Evolutionary conservation across 352 stramenopile genomes (phyloP).

Genomic region (Phytophthora pini): DNA sequence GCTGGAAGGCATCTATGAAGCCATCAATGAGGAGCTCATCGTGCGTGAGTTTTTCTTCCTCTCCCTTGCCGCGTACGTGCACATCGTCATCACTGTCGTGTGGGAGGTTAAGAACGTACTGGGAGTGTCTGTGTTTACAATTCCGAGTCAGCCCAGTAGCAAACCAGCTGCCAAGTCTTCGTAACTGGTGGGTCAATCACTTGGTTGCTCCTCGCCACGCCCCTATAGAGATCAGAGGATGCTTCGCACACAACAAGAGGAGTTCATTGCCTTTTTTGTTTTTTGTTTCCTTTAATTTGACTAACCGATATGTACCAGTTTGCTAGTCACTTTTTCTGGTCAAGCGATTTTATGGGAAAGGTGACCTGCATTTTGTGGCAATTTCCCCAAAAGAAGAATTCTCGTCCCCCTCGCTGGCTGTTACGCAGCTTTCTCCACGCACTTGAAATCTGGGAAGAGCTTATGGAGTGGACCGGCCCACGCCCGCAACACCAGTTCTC

Average conservation of each 20-base stretch:
- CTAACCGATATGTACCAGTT: neutral
- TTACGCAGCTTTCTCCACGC: slow-evolving; percentile 4
- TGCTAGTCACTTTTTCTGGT: slow-evolving; percentile 17
- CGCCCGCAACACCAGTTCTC: slow-evolving; percentile 7
- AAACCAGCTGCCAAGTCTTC: slow-evolving; percentile 37
- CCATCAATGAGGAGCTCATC: slow-evolving; percentile 83
- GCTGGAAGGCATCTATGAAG: slow-evolving; percentile 83
- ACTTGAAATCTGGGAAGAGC: slow-evolving; percentile 35
- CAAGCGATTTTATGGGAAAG: slow-evolving; percentile 24
- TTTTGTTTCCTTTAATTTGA: slow-evolving; percentile 3
- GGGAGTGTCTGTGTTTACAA: slow-evolving; percentile 84
- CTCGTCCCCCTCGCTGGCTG: neutral
- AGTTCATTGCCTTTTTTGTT: slow-evolving; percentile 3
- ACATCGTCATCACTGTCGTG: slow-evolving; percentile 89
- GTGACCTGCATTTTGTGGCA: slow-evolving; percentile 20
- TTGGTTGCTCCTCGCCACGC: neutral
- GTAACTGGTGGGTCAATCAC: slow-evolving; percentile 10
- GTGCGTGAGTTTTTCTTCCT: slow-evolving; percentile 92
- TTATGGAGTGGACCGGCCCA: slow-evolving; percentile 31
- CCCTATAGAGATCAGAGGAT: slow-evolving; percentile 17
- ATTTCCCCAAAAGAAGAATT: slow-evolving; percentile 18
- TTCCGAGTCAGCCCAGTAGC: slow-evolving; percentile 41
- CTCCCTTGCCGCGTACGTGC: slow-evolving; percentile 82
- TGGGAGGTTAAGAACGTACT: slow-evolving; percentile 89
- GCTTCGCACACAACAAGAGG: slow-evolving; percentile 8